phyloP scores from a whole-genome alignment of 1,284 basidiomycete genomes.

The Volvariella surrecta region DNA sequence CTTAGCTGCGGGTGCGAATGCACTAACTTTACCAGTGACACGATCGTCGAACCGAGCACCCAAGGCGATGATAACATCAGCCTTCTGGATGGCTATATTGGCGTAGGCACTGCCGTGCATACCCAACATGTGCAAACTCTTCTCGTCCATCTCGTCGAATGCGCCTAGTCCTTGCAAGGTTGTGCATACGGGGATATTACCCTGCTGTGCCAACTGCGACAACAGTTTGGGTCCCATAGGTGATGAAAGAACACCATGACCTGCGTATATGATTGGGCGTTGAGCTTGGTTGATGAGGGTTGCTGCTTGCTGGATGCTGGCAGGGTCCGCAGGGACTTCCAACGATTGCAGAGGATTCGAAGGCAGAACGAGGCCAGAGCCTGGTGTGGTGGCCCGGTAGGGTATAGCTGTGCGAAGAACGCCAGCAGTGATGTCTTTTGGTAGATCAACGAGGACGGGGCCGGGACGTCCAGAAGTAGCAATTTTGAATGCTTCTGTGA shows the following conservation, averaged over 20 bases:
- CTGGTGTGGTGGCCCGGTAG: constrained; percentile 83
- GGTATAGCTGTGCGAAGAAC: constrained; percentile 85
- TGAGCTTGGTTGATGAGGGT: constrained; percentile 88
- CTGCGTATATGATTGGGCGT: constrained; percentile 90
- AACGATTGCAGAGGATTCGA: constrained; percentile 58
- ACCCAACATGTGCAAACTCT: constrained; percentile 94
- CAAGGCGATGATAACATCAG: constrained; percentile 96
- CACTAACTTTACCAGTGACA: constrained; percentile 87
- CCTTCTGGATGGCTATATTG: constrained; percentile 95
- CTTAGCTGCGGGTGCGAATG: constrained; percentile 86
- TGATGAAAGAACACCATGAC: constrained; percentile 84
- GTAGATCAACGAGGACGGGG: constrained; percentile 94
- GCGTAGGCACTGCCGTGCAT: constrained; percentile 99
- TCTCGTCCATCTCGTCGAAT: constrained; percentile 87
- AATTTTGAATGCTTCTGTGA: constrained; percentile 99
- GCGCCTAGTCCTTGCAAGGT: constrained; percentile 94
- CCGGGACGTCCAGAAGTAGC: constrained; percentile 95
- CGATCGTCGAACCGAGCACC: constrained; percentile 97
- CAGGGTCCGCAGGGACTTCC: constrained; percentile 57
- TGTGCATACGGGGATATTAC: constrained; percentile 95
- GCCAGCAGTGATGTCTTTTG: constrained; percentile 95
- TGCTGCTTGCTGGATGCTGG: constrained; percentile 77
- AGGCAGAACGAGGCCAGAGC: constrained; percentile 71
- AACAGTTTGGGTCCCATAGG: constrained; percentile 82
- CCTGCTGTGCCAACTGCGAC: constrained; percentile 71